These are phyloP conservation scores for Eucalyptus virginea DNA, from an alignment of 345 rosid genomes.

Conservation along the genomic window DNA sequence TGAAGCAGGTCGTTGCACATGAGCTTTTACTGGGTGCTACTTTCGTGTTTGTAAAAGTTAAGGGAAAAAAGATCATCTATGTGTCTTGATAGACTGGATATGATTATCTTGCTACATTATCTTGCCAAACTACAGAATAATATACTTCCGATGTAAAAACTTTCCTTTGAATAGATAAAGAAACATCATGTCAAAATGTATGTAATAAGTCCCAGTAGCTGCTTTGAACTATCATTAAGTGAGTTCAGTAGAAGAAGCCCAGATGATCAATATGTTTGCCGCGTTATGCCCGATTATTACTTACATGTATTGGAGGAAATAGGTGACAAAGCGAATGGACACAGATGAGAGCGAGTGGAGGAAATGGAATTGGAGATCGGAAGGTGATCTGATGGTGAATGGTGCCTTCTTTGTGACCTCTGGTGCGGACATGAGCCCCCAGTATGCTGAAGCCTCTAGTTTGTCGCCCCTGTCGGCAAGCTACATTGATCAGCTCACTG, in stretches of 20 bases:
- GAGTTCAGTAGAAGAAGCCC: background rate
- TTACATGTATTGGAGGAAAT: background rate
- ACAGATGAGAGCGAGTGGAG: constrained; percentile 4
- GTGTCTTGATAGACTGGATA: background rate
- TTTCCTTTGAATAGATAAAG: background rate
- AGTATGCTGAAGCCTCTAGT: constrained; percentile 1
- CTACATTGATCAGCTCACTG: constrained; percentile 1
- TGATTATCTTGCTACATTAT: background rate
- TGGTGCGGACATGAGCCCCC: background rate
- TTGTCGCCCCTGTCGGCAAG: constrained; percentile 1
- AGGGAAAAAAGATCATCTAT: background rate
- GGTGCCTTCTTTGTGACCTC: constrained; percentile 3
- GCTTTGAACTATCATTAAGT: background rate
- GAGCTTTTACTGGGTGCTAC: background rate
- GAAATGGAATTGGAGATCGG: constrained; percentile 5
- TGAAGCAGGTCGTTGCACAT: background rate
- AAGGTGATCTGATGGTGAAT: constrained; percentile 4
- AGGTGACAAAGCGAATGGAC: constrained; percentile 9
- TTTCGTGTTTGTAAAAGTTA: background rate
- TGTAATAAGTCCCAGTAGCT: background rate
- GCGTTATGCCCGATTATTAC: background rate
- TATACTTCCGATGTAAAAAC: background rate
- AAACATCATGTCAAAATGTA: background rate
- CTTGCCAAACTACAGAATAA: background rate
- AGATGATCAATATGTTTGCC: background rate